These are phyloP conservation scores for Fusarium sp. DNA, from an alignment of 2,329 filamentous ascomycete genomes.

Conservation along the genomic window DNA sequence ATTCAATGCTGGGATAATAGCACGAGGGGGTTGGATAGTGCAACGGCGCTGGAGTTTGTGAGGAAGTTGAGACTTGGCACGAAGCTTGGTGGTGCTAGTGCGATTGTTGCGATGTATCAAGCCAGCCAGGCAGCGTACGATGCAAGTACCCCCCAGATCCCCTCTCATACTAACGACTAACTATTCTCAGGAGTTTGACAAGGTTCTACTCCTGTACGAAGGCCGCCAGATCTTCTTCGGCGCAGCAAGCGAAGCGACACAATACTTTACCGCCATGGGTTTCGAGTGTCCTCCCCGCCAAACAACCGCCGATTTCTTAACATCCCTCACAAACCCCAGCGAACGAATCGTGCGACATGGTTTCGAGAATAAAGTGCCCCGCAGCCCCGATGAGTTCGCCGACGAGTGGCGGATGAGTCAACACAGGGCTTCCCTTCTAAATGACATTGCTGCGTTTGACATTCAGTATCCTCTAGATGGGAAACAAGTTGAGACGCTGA, in stretches of 20 bases:
- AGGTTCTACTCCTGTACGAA: constrained; percentile 73
- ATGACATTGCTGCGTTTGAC: constrained; percentile 45
- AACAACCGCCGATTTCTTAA: constrained; percentile 78
- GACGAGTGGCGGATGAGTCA: constrained; percentile 44
- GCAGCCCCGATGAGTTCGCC: constrained; percentile 49
- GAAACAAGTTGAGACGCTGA: constrained; percentile 19
- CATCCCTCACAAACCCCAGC: constrained; percentile 53
- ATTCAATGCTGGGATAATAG: constrained; percentile 78
- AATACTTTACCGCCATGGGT: constrained; percentile 52
- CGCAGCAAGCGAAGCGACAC: not conserved
- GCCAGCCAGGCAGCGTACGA: constrained; percentile 55
- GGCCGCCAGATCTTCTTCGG: constrained; percentile 68
- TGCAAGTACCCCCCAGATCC: constrained; percentile 38
- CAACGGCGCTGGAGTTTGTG: constrained; percentile 72
- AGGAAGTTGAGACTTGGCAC: constrained; percentile 68
- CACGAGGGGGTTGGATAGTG: constrained; percentile 70
- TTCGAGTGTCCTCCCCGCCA: constrained; percentile 64
- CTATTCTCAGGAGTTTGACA: constrained; percentile 62
- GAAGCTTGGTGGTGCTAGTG: constrained; percentile 66
- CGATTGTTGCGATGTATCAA: constrained; percentile 72
- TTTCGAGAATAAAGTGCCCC: constrained; percentile 37
- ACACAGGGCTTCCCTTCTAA: constrained; percentile 34
- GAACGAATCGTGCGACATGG: constrained; percentile 47
- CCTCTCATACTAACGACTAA: not conserved
- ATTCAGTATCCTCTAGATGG: constrained; percentile 33